Evolutionary conservation across 768 basidiomycete species (phyloP), one percentile per base, ranked within the genome.

Genomic region (Kwoniella heveanensis): DNA sequence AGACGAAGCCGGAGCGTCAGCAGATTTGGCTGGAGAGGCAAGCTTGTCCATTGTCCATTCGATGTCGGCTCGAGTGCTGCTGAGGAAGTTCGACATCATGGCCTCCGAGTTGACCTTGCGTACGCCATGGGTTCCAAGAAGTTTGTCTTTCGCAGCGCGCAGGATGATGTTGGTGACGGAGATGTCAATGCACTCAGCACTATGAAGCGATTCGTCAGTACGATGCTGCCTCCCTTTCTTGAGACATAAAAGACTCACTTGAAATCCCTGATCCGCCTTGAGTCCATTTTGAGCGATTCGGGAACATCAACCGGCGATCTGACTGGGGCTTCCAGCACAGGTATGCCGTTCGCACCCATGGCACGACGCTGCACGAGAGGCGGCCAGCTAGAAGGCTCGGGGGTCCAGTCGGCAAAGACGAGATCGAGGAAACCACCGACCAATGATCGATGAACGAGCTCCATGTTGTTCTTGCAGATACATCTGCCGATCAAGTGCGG

Each of bases 121-220:
- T 10, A 17, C 10, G 53, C 64, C 36, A 47, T 61, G 44, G 19
- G 51, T 46, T 19, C 52, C 26, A 12, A 52, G 36, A 49, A 68
- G 55, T 68, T 92, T 85, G 74, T 91, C 88, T 46, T 90, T 86
- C 77, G 87, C 91, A 22, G 92, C 86, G 72, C 92, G 82, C 36
- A 91, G 82, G 69, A 91, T 86, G 86, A 92, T 88, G 80, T 88
- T 90, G 54, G 91, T 80, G 49, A 88, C 85, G 21, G 86, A 86
- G 47, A 88, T 82, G 70, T 94, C 91, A 27, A 86, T 84, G 0
- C 88, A 87, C 64, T 95, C 92, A 46, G 85, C 82, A 68, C 85
- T 85, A 65, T 87, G 82, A 3, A 90, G 91, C 5, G 13, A 81
- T 90, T 79, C 84, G 87, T 80, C 80, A 57, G 83, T 24, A 44